Base-by-base conservation (phyloP, 2,329 filamentous ascomycete species). In the Didymella sp. region DNA sequence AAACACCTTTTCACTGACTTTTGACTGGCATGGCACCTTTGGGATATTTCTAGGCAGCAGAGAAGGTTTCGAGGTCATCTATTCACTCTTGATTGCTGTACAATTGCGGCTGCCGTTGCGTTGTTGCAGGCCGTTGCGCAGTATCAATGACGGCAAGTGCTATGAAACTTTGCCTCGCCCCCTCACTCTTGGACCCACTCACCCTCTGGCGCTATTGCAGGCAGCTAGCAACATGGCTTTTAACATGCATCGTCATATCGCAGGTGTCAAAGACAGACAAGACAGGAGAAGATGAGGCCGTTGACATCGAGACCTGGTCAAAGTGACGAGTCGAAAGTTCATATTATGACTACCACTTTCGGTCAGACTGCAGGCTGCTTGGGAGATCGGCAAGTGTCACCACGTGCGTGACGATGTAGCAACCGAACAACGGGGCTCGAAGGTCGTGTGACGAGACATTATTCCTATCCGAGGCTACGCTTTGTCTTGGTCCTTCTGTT, bases 91-190 rank as follows among this genome's bases (percentile, higher is more conserved):
- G 11, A 15, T 17, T n/a, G 42, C 19, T 6, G 24, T 42, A 28
- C 28, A 22, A 33, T 37, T 42, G 41, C 33, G 28, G 33, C n/a
- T 43, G 42, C 33, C 9, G 30, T 21, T 47, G 54, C 21, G 44
- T 25, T 43, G 44, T 22, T 57, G 48, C 54, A 31, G 25, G 9
- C 12, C 21, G 35, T 33, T 44, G 44, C 33, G 54, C 54, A 52
- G 38, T 42, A 21, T 57, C 43, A 35, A 52, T 57, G 48, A 56
- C 46, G 53, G 46, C 42, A 47, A 51, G 42, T 37, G 47, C 30
- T 57, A 22, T 43, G 44, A 50, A 48, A 57, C 43, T 57, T 49
- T 49, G 31, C 42, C 33, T 57, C 38, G 48, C 49, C 54, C 46
- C 54, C 49, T 47, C 54, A 48, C 38, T 41, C 22, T 41, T 12